These are phyloP conservation scores for Hemisphaericaspora subhashii DNA, from an alignment of 1,139 yeast genomes.

Conservation along the genomic window DNA sequence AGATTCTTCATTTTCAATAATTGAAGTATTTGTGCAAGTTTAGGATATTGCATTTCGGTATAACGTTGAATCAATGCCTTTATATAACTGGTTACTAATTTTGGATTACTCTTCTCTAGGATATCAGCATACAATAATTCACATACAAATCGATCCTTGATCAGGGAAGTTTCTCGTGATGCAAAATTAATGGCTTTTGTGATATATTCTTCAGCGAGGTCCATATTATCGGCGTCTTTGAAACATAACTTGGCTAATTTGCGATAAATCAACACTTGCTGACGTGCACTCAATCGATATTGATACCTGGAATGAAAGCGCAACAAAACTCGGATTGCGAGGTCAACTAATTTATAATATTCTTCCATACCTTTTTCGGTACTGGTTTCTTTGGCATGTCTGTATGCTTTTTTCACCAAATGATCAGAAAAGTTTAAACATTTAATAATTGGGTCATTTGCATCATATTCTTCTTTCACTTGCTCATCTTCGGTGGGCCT, in stretches of 20 bases:
- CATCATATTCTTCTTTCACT: constrained; percentile 8
- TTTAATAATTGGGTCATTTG: too few species aligned
- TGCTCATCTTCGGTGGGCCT: too few species aligned
- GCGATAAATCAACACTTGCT: constrained; percentile 33
- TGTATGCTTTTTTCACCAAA: constrained; percentile 29
- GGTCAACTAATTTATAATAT: constrained; percentile 38
- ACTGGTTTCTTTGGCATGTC: constrained; percentile 15
- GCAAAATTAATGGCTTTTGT: constrained; percentile 38
- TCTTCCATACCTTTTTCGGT: constrained; percentile 19
- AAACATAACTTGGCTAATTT: constrained; percentile 37
- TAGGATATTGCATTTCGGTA: constrained; percentile 13
- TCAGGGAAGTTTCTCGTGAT: constrained; percentile 28
- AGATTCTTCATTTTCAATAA: constrained; percentile 30
- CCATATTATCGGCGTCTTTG: constrained; percentile 40
- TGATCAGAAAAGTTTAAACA: constrained; percentile 22
- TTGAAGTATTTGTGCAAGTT: constrained; percentile 24
- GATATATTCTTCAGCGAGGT: constrained; percentile 42
- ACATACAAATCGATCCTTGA: constrained; percentile 27
- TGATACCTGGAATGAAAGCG: constrained; percentile 30
- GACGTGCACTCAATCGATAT: constrained; percentile 25
- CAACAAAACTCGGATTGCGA: constrained; percentile 39
- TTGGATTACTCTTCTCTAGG: constrained; percentile 24
- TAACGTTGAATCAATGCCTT: constrained; percentile 25
- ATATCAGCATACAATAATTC: constrained; percentile 38
- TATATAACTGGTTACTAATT: constrained; percentile 29